Conservation (phyloP, 768 basidiomycete species). For the Hypholoma fasciculare region DNA sequence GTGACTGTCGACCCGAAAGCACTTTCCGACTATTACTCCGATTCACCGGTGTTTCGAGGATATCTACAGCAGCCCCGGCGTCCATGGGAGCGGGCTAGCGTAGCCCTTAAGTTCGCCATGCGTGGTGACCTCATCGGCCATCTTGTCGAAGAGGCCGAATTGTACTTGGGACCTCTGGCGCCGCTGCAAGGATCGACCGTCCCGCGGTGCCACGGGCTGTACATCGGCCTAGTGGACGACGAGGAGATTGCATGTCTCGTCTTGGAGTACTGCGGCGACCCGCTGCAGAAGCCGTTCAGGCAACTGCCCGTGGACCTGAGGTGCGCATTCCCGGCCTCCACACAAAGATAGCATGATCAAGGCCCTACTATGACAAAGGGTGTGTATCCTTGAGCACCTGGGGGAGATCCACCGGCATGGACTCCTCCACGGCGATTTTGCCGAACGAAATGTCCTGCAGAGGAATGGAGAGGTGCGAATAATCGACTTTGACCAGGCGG, state of each 20-base stretch:
- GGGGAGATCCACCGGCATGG: constrained; percentile 34
- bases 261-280: constrained; percentile 37
- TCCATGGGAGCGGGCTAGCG: constrained; percentile 1
- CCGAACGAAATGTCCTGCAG: constrained; percentile 40
- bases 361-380: constrained; percentile 20
- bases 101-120: constrained; percentile 39
- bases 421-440: constrained; percentile 39
- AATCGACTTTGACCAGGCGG: constrained; percentile 37
- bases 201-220: constrained; percentile 36
- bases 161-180: constrained; percentile 30
- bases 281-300: constrained; percentile 28
- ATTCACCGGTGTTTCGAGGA: constrained; percentile 38
- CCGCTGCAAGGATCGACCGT: constrained; percentile 32
- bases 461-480: constrained; percentile 34
- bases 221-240: constrained; percentile 30
- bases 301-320: constrained; percentile 28
- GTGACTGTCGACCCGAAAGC: constrained; percentile 31
- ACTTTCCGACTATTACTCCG: constrained; percentile 33
- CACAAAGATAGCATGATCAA: not conserved
- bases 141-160: constrained; percentile 32
- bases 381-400: constrained; percentile 31
- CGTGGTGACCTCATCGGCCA: constrained; percentile 35
- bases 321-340: constrained; percentile 21
- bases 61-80: constrained; percentile 9
- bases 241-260: constrained; percentile 36